Base-by-base conservation (phyloP, 2,329 filamentous ascomycete species). In the Daldinia eschscholtzii region DNA sequence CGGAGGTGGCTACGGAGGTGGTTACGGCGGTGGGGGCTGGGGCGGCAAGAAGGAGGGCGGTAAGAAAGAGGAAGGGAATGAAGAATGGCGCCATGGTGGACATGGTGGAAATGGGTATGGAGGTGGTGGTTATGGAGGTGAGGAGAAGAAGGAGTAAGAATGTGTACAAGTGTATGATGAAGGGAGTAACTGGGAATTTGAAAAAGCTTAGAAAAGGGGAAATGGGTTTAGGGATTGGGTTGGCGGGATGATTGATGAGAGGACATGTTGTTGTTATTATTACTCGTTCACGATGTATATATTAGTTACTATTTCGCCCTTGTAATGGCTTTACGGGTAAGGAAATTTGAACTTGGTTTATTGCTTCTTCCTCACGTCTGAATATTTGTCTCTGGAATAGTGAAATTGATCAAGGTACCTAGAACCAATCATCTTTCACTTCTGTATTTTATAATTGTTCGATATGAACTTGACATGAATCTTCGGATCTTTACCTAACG, bases 1-100 rank as follows among this genome's bases (percentile, higher is more conserved):
- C 12, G 59, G 68, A 20, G 72, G 68, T 20, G 56, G 64, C 5
- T 52, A 65, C 28, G 67, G 68, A n/a, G 60, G 72, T 15, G 53
- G 55, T 3, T 42, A 46, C n/a, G 64, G 59, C 6, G 57, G 57
- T 20, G 20, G 20, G 4, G 64, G 58, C 15, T 35, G 33, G 33
- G 33, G 33, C 2, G 33, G 33, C 7, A 2, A 9, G 33, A 10
- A 9, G 23, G 33, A 28, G n/a, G 64, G 64, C 28, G 59, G 55
- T 12, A 52, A 52, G 26, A 64, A 46, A 60, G 42, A 18, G 9
- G 3, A 33, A 48, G 58, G 7, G 64, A 53, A 9, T 12, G 20
- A 12, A 12, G 59, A 66, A 18, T 71, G 68, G 18, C 52, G 61
- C 4, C 48, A 62, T n/a, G 67, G 68, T 13, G 53, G 53, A 6